These are phyloP conservation scores for Fusarium tricinctum DNA, from an alignment of 2,329 filamentous ascomycete genomes.

Conservation along the genomic window DNA sequence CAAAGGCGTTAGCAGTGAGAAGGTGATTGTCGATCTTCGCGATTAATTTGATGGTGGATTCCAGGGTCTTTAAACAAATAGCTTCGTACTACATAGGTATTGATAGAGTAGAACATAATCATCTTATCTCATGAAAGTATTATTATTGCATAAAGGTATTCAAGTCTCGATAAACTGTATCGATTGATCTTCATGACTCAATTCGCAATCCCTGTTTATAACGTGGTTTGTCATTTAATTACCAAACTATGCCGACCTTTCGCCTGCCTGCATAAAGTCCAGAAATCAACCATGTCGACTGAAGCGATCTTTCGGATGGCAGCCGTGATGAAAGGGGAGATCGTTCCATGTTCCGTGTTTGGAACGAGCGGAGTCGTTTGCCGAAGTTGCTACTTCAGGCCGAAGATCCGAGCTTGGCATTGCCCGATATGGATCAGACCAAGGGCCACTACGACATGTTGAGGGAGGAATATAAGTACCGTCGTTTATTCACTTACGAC, in stretches of 20 bases:
- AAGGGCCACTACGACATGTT: not conserved
- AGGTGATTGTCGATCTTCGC: constrained; percentile 37
- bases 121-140: not conserved
- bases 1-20: constrained; percentile 40
- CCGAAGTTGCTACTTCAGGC: constrained; percentile 30
- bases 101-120: not conserved
- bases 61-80: not conserved
- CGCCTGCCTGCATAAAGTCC: not conserved
- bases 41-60: not conserved
- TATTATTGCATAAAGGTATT: not conserved
- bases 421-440: not conserved
- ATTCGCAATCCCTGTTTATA: not conserved
- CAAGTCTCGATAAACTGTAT: not conserved
- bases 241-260: not conserved
- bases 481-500: no score
- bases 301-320: not conserved
- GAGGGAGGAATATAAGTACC: constrained; percentile 6
- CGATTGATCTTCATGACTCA: not conserved
- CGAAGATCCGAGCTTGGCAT: constrained; percentile 4
- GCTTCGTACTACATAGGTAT: accelerated
- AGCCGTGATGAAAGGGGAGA: not conserved
- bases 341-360: constrained; percentile 5
- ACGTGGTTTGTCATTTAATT: not conserved
- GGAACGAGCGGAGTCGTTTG: constrained; percentile 5
- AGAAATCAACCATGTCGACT: not conserved